Percentiles rank a stretch among this genome's conserved stretches.
Conservation (phyloP, 139 green algal species). For the Zygnema circumcarinatum region DNA sequence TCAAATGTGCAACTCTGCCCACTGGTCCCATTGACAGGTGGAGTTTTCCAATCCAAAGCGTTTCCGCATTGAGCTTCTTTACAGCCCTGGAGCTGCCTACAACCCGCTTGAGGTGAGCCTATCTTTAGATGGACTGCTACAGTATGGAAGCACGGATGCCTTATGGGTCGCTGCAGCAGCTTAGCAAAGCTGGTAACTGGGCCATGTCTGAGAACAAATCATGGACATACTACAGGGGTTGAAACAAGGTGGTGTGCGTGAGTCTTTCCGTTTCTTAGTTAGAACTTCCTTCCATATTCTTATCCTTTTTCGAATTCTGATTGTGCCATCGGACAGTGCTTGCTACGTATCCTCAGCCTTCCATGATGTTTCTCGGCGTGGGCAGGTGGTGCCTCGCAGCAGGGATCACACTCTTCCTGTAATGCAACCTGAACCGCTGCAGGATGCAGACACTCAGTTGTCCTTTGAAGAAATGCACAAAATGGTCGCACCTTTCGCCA, state of each 20-base stretch:
- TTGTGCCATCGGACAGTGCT: too few relatives aligned
- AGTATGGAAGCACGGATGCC: not conserved
- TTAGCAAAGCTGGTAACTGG: not conserved
- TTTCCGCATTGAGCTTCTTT: constrained; percentile 88
- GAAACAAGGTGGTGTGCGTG: too few relatives aligned
- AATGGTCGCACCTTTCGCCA: constrained; percentile 54
- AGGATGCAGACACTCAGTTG: constrained; percentile 5
- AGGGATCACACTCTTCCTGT: constrained; percentile 48
- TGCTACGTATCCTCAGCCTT: too few relatives aligned
- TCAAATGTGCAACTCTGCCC: not conserved
- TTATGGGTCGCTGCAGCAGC: not conserved
- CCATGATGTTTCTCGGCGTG: too few relatives aligned
- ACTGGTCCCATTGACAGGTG: constrained; percentile 27
- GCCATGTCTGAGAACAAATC: not conserved
- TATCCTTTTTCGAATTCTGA: too few relatives aligned
- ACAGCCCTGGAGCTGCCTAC: constrained; percentile 62
- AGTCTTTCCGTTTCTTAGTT: too few relatives aligned
- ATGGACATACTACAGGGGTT: too few relatives aligned
- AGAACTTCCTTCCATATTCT: too few relatives aligned
- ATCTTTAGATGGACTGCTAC: not conserved
- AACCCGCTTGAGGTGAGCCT: constrained; percentile 62
- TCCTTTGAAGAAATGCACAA: constrained; percentile 34
- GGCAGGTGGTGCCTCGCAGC: constrained; percentile 34
- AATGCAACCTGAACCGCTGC: not conserved
- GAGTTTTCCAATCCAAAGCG: constrained; percentile 69